Evolutionary conservation across 2,329 filamentous ascomycete genomes (phyloP).

Genomic region (Pseudopyricularia cyperi): DNA sequence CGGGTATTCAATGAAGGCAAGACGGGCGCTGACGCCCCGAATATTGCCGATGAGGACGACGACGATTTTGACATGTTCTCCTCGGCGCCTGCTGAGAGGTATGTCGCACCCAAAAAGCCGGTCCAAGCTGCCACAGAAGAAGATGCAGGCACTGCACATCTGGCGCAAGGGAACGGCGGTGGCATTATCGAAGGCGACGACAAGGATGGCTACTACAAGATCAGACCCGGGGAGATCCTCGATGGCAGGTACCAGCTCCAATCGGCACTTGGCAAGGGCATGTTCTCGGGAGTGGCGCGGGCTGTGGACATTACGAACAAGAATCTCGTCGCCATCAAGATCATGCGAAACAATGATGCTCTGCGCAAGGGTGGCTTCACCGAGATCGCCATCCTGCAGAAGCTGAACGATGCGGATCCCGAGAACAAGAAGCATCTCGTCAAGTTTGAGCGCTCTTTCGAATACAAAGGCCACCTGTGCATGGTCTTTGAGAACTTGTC

Average conservation of each 20-base stretch:
- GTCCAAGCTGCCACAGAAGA: conserved; percentile 22
- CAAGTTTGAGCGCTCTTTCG: conserved; percentile 74
- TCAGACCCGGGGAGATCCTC: conserved; percentile 81
- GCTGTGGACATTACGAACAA: conserved; percentile 66
- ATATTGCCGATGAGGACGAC: conserved; percentile 14
- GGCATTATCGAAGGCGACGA: conserved; percentile 89
- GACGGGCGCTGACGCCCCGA: not conserved
- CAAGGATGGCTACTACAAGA: conserved; percentile 90
- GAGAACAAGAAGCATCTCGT: conserved; percentile 89
- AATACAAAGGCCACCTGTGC: conserved; percentile 89
- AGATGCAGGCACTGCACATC: conserved; percentile 12
- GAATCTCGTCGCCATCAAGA: conserved; percentile 85
- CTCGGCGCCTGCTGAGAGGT: conserved; percentile 60
- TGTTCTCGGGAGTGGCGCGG: conserved; percentile 92
- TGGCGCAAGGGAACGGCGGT: conserved; percentile 38
- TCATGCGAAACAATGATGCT: conserved; percentile 92
- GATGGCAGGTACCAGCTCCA: conserved; percentile 84
- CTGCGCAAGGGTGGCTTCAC: conserved; percentile 86
- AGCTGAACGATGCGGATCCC: conserved; percentile 72
- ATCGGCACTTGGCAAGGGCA: conserved; percentile 78
- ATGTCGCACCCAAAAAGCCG: conserved; percentile 35
- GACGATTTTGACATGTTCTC: conserved; percentile 80
- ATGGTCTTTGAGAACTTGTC: conserved; percentile 94
- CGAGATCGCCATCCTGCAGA: conserved; percentile 85
- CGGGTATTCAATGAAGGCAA: not conserved